Base-by-base conservation (phyloP, 192 early-diverging fungal species). In the Coemansia asiatica region DNA sequence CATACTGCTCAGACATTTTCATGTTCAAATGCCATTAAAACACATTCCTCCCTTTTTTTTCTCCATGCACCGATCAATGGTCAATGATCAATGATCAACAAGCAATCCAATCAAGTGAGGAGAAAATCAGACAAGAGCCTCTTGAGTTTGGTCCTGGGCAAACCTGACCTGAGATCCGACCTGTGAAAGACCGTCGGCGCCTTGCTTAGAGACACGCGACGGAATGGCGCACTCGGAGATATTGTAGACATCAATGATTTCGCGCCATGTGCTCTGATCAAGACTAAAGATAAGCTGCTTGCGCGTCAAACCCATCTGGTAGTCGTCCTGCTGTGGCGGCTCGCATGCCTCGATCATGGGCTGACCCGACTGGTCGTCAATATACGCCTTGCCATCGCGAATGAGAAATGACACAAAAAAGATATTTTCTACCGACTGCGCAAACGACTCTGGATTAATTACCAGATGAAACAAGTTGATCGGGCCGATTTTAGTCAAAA, bases 321-420 rank as follows among this genome's bases (percentile, higher is more conserved):
- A 85, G 63, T 92, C 87, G 18, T 89, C 87, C 7, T 83, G 71
- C n/a, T 87, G 86, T 3, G 93, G 91, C 31, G 85, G 81, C 63
- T 89, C 84, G 49, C 81, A 87, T 26, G 84, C 72, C 58, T 84
- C 85, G 62, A 85, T 72, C 69, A 88, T 90, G 21, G 89, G 87
- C 67, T 89, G 85, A 4, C 88, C 90, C 18, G 77, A 81, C 12
- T 86, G 83, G 56, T 89, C 91, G 51, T 92, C 88, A 13, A 98
- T 88, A 38, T 65, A 73, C 5, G 87, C 95, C 61, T 82, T 86
- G 16, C 89, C 94, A 64, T 97, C 94, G 53, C 92, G 86, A 19
- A 97, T 85, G 48, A 98, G 79, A 68, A 98, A 98, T n/a, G 94
- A 92, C n/a, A 96, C 72, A 59, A 96, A 95, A 71, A 98, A 98